phyloP scores from a whole-genome alignment of 129 eudicot species.

The Chrysanthemum makinoi region DNA sequence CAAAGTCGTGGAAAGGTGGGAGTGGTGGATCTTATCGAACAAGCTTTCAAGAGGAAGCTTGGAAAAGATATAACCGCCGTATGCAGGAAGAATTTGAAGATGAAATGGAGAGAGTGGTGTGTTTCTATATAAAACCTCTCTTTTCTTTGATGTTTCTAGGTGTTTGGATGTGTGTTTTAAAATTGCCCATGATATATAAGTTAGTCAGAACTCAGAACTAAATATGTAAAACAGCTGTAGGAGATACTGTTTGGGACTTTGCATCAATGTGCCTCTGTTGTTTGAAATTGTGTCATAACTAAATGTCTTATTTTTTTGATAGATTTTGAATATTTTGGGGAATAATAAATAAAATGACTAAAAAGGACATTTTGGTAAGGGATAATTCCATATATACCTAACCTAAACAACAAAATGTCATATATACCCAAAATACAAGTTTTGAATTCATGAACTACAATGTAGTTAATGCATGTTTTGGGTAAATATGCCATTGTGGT shows the following conservation, averaged over 20 bases:
- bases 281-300: too few species aligned
- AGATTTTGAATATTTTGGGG: neutral
- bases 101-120: slow-evolving; percentile 97
- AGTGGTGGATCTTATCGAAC: slow-evolving; percentile 61
- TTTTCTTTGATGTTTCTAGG: neutral
- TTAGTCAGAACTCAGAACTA: neutral
- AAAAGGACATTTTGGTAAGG: neutral
- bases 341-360: neutral
- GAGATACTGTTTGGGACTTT: neutral
- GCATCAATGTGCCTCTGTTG: too few species aligned
- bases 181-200: neutral
- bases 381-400: too few species aligned
- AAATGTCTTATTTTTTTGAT: neutral
- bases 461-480: too few species aligned
- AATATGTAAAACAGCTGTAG: neutral
- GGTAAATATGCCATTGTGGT: too few species aligned
- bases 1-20: slow-evolving; percentile 61
- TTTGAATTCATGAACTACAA: too few species aligned
- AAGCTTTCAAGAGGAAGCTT: slow-evolving; percentile 77
- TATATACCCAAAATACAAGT: too few species aligned
- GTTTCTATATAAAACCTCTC: slow-evolving; percentile 18
- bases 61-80: slow-evolving; percentile 80
- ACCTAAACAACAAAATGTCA: too few species aligned
- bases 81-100: slow-evolving; percentile 93
- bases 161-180: neutral